Evolutionary conservation across 257 asterid species (phyloP), one percentile per base, ranked within the genome.

Genomic region (Solanum medicagineum): DNA sequence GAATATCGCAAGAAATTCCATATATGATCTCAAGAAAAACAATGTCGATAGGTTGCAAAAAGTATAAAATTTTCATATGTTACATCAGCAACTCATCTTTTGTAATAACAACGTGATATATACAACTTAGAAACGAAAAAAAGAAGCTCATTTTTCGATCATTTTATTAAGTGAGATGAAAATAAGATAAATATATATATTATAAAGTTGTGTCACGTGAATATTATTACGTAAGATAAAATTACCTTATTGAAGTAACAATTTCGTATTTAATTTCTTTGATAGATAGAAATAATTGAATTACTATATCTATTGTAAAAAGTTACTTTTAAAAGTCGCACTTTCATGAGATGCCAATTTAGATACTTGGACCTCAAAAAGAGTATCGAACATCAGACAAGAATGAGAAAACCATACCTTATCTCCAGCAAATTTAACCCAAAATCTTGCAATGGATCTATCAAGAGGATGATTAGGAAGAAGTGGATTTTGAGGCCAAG

Each of bases 401-500:
- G 17, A 26, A 26, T 65, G 44, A 65, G 16, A 65, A 26, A 15
- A 8, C 24, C 17, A 54, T 16, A 73, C 87, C 87, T 85, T 85
- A 22, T 85, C 84, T 44, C 68, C 45, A 32, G 29, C 84, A 74
- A 85, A 75, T 74, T 77, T 59, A 51, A 79, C 56, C 84, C 87
- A 85, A 85, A 79, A 85, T 65, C 80, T 73, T 54, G 87, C 77
- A 13, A 13, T 62, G n/a, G 84, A 79, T 85, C 79, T 77, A 42
- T 75, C 84, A 36, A 59, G 19, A 2, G 84, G 75, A 85, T 85
- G 57, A 56, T 8, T 36, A 3, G 87, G 87, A 57, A 85, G 75
- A 10, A 85, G 57, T 19, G 87, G 87, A 47, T 85, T 75, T 60
- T 85, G 42, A n/a, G 87, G 87, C 87, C 84, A 85, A 42, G 84